Base-by-base conservation (phyloP, 768 basidiomycete genomes). In the Russula emetica region DNA sequence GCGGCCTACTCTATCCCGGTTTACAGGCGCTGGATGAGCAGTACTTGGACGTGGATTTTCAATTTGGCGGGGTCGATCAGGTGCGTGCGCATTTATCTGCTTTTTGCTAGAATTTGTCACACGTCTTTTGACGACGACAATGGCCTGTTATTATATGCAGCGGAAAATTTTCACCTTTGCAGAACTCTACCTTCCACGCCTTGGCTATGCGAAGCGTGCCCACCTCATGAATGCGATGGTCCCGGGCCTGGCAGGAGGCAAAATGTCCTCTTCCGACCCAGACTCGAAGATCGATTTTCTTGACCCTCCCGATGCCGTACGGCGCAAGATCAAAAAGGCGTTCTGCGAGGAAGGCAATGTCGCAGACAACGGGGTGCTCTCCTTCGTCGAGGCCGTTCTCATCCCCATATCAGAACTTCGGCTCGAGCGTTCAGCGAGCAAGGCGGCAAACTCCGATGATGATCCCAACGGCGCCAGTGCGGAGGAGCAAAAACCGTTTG, bases 201-300 rank as follows among this genome's bases (percentile, higher is more conserved):
- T 98, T 36, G 97, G 96, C 40, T 98, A 98, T 78, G 77, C 79
- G 58, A 98, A 97, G 76, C 92, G 96, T 38, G 91, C 95, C 0
- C 97, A 99, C 74, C 80, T 99, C 51, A 99, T 99, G 97, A 99
- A 98, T 76, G 79, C 84, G 38, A 98, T 98, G 95, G 93, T 98
- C 0, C 94, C 95, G 34, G 94, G 95, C 50, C 81, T 97, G 38
- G 86, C 87, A 49, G 95, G 95, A 36, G 92, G 93, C 20, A 99
- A 99, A 73, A 98, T 99, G 97, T 97, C 94, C 18, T 88, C 94
- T 1, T 98, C 96, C 1, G 96, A 98, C 70, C 94, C 94, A 34
- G 92, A 97, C 74, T 94, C 91, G 67, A 99, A 99, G 76, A 96
- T 98, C 73, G 97, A 99, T 78, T 92, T 98, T 76, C 85, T 99